phyloP scores from a whole-genome alignment of 306 rosid genomes.

The Cucurbita ficifolia region DNA sequence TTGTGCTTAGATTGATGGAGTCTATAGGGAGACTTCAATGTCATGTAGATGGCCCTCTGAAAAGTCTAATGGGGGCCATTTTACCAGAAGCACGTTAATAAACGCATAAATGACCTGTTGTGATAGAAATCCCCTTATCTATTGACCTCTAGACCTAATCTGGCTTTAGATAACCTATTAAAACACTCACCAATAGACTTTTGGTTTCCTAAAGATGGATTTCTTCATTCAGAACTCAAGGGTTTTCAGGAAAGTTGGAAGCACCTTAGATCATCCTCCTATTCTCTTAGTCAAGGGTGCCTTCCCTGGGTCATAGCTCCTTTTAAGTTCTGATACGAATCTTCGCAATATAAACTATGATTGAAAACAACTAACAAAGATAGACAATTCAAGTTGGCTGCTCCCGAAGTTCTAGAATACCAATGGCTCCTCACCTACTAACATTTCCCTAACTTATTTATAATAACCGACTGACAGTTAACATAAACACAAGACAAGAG shows the following conservation, averaged over 20 bases:
- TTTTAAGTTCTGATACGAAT: neutral
- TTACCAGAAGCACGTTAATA: neutral
- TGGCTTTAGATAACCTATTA: neutral
- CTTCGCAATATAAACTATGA: neutral
- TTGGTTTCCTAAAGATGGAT: neutral
- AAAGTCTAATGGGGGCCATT: neutral
- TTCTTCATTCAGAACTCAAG: neutral
- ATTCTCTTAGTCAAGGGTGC: neutral
- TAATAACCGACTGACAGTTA: too few species aligned
- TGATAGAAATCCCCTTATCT: neutral
- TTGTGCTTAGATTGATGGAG: neutral
- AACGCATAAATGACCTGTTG: neutral
- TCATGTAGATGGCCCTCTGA: neutral
- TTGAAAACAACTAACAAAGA: neutral
- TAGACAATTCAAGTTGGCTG: neutral
- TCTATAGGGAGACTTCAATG: neutral
- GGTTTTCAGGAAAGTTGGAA: neutral
- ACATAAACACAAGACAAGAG: too few species aligned
- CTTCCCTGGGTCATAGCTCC: neutral
- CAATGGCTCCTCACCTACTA: neutral
- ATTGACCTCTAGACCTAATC: neutral
- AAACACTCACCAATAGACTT: neutral
- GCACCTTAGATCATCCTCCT: neutral
- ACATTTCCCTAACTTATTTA: too few species aligned
- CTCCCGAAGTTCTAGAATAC: neutral